Conservation (phyloP, 2,329 filamentous ascomycete species). For the Phyllosticta citribraziliensis region DNA sequence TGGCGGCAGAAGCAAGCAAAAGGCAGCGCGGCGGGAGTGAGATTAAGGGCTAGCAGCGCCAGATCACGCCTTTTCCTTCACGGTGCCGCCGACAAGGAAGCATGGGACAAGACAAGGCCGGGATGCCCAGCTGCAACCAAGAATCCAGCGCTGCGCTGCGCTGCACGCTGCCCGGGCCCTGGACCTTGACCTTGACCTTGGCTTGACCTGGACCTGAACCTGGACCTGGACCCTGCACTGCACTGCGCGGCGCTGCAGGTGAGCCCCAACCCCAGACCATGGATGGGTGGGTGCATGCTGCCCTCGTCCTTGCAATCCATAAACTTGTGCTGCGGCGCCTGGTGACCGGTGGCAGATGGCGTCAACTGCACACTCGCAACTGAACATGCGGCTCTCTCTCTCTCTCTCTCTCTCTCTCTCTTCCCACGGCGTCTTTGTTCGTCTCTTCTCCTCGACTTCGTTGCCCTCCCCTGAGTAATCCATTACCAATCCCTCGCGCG, state of each 20-base stretch:
- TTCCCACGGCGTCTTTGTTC: too few species aligned
- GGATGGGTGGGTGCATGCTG: too few species aligned
- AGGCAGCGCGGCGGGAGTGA: background rate
- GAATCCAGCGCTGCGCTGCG: background rate
- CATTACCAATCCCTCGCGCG: background rate
- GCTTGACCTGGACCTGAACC: too few species aligned
- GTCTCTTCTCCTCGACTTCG: background rate
- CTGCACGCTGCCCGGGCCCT: background rate
- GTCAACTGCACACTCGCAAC: background rate
- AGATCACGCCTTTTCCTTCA: constrained; percentile 9
- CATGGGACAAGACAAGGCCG: background rate
- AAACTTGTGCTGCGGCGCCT: too few species aligned
- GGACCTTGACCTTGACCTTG: too few species aligned
- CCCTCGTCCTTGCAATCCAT: too few species aligned
- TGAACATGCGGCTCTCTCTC: background rate
- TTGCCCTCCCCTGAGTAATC: background rate
- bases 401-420: background rate
- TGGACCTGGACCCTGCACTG: too few species aligned
- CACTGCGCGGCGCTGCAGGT: too few species aligned
- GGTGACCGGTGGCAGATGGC: background rate
- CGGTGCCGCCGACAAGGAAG: background rate
- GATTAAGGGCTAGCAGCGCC: constrained; percentile 6
- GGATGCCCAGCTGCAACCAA: background rate
- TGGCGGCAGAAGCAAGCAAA: constrained; percentile 6
- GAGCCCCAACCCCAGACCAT: too few species aligned